phyloP scores from a whole-genome alignment of 768 basidiomycete genomes.

The Tylopilus sp. region DNA sequence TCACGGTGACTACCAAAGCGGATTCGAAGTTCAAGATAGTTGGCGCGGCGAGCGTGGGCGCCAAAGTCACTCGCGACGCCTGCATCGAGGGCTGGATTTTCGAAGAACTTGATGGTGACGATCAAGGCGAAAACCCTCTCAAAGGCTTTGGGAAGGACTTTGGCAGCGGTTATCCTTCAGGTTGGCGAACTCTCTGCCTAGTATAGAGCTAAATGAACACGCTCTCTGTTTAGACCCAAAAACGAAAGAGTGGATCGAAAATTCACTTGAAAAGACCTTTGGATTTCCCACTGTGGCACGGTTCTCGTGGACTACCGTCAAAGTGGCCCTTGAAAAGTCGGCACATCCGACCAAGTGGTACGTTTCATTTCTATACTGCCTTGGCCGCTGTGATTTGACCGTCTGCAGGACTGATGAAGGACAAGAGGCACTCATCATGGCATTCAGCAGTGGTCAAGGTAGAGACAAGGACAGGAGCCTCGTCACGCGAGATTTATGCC shows the following conservation, averaged over 20 bases:
- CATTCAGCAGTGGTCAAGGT: constrained; percentile 67
- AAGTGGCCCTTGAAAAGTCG: constrained; percentile 75
- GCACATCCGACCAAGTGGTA: constrained; percentile 84
- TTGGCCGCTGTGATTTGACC: neutral
- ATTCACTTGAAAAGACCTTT: constrained; percentile 79
- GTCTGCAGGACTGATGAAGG: constrained; percentile 76
- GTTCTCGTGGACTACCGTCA: constrained; percentile 95
- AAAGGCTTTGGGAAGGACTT: constrained; percentile 37
- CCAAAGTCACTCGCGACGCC: constrained; percentile 92
- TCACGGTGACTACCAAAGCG: constrained; percentile 90
- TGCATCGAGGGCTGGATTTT: constrained; percentile 86
- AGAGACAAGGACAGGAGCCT: constrained; percentile 72
- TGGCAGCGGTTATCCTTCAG: constrained; percentile 91
- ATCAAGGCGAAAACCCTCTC: neutral
- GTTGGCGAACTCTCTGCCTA: constrained; percentile 34
- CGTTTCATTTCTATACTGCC: neutral
- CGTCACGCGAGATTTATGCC: constrained; percentile 69
- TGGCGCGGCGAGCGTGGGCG: constrained; percentile 95
- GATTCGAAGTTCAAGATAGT: constrained; percentile 97
- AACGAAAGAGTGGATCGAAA: constrained; percentile 82
- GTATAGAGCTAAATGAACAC: neutral
- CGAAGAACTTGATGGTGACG: constrained; percentile 48
- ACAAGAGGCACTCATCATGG: constrained; percentile 69
- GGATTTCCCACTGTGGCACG: constrained; percentile 88
- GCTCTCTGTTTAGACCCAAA: constrained; percentile 67